phyloP scores from a whole-genome alignment of 148 eudicot genomes.

The Cornus suecica region DNA sequence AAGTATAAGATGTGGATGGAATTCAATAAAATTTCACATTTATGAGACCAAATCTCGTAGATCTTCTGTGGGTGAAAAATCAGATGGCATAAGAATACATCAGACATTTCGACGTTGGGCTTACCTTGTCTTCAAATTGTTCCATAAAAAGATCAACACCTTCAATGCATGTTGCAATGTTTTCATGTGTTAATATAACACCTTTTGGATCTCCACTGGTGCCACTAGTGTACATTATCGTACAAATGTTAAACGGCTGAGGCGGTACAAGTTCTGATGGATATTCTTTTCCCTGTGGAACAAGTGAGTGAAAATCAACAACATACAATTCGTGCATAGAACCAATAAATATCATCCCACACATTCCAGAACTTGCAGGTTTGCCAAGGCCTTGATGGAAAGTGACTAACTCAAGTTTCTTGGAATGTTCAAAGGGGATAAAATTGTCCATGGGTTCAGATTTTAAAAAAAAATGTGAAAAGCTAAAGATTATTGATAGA shows the following conservation, averaged over 20 bases:
- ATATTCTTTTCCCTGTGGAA: constrained; percentile 60
- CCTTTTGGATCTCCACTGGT: constrained; percentile 99
- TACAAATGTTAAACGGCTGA: constrained; percentile 55
- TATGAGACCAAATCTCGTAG: neutral
- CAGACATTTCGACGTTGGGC: neutral
- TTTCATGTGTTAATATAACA: constrained; percentile 88
- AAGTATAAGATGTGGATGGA: neutral
- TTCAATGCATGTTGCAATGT: constrained; percentile 40
- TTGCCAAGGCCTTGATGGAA: neutral
- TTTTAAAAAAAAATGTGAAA: no score
- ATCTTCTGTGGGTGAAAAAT: neutral
- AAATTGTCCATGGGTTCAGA: neutral
- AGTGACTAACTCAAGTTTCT: neutral
- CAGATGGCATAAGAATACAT: constrained; percentile 2
- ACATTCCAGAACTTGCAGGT: neutral
- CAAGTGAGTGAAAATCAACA: neutral
- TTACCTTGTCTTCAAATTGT: constrained; percentile 91
- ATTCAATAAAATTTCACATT: neutral
- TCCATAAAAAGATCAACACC: constrained; percentile 85
- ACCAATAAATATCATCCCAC: neutral
- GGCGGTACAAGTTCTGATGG: constrained; percentile 60
- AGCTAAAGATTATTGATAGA: neutral
- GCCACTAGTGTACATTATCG: constrained; percentile 98
- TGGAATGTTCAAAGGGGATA: neutral
- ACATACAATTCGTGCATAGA: neutral